Conservation (phyloP, 768 basidiomycete genomes). For the Boletus bicolor region DNA sequence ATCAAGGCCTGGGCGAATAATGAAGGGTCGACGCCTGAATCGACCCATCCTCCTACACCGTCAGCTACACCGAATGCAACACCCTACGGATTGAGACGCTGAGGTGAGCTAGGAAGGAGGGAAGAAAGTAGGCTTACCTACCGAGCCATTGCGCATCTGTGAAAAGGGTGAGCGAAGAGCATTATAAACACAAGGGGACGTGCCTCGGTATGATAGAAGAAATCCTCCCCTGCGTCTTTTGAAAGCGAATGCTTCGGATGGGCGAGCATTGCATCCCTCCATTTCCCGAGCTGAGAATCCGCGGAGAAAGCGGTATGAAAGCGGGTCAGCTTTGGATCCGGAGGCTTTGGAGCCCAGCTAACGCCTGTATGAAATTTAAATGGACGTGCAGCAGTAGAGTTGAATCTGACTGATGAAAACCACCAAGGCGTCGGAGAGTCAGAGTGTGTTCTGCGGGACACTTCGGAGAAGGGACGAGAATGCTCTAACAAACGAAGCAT, state of each 20-base stretch:
- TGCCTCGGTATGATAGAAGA: constrained; percentile 69
- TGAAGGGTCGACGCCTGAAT: constrained; percentile 80
- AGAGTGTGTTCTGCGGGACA: background rate
- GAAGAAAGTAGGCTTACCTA: constrained; percentile 40
- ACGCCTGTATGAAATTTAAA: constrained; percentile 75
- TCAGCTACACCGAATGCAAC: constrained; percentile 84
- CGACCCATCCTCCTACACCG: constrained; percentile 91
- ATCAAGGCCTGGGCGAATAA: constrained; percentile 90
- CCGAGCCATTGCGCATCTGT: constrained; percentile 78
- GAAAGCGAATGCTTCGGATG: constrained; percentile 40
- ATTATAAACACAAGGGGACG: constrained; percentile 22
- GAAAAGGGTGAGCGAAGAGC: constrained; percentile 3
- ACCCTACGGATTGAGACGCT: constrained; percentile 44
- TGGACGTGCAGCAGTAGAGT: constrained; percentile 39
- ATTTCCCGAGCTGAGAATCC: constrained; percentile 57
- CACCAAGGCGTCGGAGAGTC: background rate
- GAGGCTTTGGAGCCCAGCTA: constrained; percentile 76
- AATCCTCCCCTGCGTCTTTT: constrained; percentile 53
- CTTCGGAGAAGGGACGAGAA: background rate
- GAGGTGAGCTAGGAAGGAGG: constrained; percentile 23
- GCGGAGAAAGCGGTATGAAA: constrained; percentile 50
- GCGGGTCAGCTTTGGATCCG: constrained; percentile 35
- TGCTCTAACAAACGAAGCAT: constrained; percentile 16
- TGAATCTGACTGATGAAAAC: constrained; percentile 11
- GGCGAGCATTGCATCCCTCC: constrained; percentile 65